Evolutionary conservation across 202 grass and related monocot genomes (phyloP).

Genomic region (Eragrostis tef): DNA sequence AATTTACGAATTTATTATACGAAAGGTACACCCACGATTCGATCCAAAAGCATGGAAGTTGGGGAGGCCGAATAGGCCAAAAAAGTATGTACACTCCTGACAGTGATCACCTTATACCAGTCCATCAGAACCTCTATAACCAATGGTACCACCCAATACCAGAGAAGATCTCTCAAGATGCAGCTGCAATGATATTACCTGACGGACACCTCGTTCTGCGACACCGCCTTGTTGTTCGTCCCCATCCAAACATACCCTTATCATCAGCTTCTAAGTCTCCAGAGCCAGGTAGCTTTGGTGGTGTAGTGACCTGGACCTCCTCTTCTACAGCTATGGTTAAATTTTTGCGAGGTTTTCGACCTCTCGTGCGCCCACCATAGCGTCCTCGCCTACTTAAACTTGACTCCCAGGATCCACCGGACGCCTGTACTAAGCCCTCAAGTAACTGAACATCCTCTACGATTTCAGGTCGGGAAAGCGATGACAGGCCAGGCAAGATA

Average conservation of each 20-base stretch:
- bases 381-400: slow-evolving; percentile 57
- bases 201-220: slow-evolving; percentile 59
- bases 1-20: slow-evolving; percentile 46
- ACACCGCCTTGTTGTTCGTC: slow-evolving; percentile 79
- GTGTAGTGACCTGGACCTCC: slow-evolving; percentile 48
- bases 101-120: slow-evolving; percentile 48
- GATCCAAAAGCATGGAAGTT: slow-evolving; percentile 45
- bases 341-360: slow-evolving; percentile 63
- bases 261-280: slow-evolving; percentile 57
- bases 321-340: slow-evolving; percentile 48
- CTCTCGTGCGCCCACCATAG: slow-evolving; percentile 54
- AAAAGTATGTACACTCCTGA: slow-evolving; percentile 60
- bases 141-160: slow-evolving; percentile 25
- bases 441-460: slow-evolving; percentile 79
- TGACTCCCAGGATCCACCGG: slow-evolving; percentile 61
- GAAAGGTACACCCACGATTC: slow-evolving; percentile 52
- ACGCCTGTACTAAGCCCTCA: slow-evolving; percentile 67
- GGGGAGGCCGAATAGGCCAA: slow-evolving; percentile 46
- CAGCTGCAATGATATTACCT: slow-evolving; percentile 40
- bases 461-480: slow-evolving; percentile 79
- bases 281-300: slow-evolving; percentile 42
- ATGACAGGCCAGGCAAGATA: slow-evolving; percentile 68
- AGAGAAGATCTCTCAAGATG: slow-evolving; percentile 40
- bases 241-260: slow-evolving; percentile 78
- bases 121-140: slow-evolving; percentile 41